Conservation (phyloP, 352 stramenopile genomes). For the Stramenopiles sp. region DNA sequence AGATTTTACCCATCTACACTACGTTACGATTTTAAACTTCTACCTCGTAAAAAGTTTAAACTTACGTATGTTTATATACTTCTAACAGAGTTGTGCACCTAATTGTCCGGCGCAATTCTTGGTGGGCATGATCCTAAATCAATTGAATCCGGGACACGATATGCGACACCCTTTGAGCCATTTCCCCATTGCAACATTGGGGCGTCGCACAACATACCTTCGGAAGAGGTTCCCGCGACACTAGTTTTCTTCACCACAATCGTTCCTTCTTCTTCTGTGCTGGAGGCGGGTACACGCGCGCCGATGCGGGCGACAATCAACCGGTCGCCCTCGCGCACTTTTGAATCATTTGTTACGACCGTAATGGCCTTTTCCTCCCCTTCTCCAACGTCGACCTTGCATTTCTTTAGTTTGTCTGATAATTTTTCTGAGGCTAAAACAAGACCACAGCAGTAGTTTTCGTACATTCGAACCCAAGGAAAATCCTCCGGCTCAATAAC, state of each 20-base stretch:
- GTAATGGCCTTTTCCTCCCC: neutral
- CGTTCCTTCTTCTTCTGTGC: conserved; percentile 21
- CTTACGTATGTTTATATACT: too few relatives aligned
- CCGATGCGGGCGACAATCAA: conserved; percentile 23
- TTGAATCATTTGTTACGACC: neutral
- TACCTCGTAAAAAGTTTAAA: too few relatives aligned
- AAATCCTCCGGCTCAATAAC: neutral
- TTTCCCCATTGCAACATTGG: conserved; percentile 44
- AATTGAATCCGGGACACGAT: conserved; percentile 33
- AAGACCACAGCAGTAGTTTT: neutral
- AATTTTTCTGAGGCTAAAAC: neutral
- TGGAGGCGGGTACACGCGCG: conserved; percentile 23
- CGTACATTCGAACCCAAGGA: neutral
- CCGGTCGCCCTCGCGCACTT: neutral
- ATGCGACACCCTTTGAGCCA: conserved; percentile 33
- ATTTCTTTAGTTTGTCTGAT: neutral
- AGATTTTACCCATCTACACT: too few relatives aligned
- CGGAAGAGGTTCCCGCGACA: conserved; percentile 34
- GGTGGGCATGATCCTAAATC: conserved; percentile 30
- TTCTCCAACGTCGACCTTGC: neutral
- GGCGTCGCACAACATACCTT: conserved; percentile 51
- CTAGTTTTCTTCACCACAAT: conserved; percentile 35
- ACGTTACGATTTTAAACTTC: too few relatives aligned
- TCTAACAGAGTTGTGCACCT: too few relatives aligned
- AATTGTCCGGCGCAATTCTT: neutral